A percentile compares a stretch with the other conserved stretches of the same genome.
Conservation (phyloP, 1,139 yeast genomes). For the Scheffersomyces insectosa region DNA sequence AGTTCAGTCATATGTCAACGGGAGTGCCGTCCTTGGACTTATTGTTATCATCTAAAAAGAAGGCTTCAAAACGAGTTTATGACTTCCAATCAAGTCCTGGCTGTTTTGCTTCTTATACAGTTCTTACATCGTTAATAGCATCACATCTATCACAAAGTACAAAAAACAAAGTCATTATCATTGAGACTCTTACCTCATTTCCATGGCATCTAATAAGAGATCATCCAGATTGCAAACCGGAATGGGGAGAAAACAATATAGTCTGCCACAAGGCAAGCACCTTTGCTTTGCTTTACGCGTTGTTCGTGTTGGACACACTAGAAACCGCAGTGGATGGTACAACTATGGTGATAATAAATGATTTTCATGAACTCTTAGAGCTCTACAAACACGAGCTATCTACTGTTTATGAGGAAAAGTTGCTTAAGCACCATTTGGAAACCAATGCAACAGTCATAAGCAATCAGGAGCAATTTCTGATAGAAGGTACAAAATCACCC, state of each 20-base stretch:
- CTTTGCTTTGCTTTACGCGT: constrained; percentile 25
- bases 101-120: constrained; percentile 22
- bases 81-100: constrained; percentile 44
- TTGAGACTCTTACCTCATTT: constrained; percentile 33
- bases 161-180: constrained; percentile 22
- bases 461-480: constrained; percentile 19
- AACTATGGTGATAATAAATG: constrained; percentile 27
- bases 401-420: constrained; percentile 34
- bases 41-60: constrained; percentile 14
- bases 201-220: constrained; percentile 24
- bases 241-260: constrained; percentile 18
- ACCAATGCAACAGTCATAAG: constrained; percentile 23
- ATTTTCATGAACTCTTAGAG: constrained; percentile 40
- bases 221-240: constrained; percentile 19
- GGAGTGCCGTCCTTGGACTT: constrained; percentile 29
- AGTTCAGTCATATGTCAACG: constrained; percentile 23
- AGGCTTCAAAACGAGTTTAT: constrained; percentile 22
- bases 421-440: constrained; percentile 35
- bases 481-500: constrained; percentile 24
- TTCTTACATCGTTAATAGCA: constrained; percentile 24
- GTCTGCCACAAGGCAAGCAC: constrained; percentile 23
- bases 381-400: constrained; percentile 36
- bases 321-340: constrained; percentile 9
- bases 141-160: constrained; percentile 25
- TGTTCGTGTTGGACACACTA: constrained; percentile 16